Percentiles rank a stretch among this genome's conserved stretches.
phyloP scores from a whole-genome alignment of 257 asterid genomes.

The Rubia yunnanensis region DNA sequence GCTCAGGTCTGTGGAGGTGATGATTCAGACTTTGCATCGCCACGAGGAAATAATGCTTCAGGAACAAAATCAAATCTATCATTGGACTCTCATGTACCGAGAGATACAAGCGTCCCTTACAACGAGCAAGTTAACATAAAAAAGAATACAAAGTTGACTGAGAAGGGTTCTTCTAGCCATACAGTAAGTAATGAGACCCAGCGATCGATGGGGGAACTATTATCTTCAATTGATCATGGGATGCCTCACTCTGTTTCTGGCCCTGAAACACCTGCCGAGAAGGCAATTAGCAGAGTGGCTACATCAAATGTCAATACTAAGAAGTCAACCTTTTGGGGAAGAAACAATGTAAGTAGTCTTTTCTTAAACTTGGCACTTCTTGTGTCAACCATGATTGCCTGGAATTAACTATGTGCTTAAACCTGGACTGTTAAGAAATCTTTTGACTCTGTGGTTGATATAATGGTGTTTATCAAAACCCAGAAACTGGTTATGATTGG shows the following conservation, averaged over 20 bases:
- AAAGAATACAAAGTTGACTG: slow-evolving; percentile 33
- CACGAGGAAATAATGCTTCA: slow-evolving; percentile 26
- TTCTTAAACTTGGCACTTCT: not conserved
- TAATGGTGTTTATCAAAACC: not conserved
- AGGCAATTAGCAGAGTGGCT: slow-evolving; percentile 35
- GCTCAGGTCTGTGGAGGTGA: slow-evolving; percentile 59
- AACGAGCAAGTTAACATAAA: slow-evolving; percentile 50
- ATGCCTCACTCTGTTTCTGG: slow-evolving; percentile 46
- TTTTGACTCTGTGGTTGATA: not conserved
- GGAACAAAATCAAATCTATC: slow-evolving; percentile 31
- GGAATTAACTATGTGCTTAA: too few relatives aligned
- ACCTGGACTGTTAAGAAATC: not conserved
- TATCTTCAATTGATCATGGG: slow-evolving; percentile 73
- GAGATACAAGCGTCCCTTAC: slow-evolving; percentile 35
- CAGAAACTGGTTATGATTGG: not conserved
- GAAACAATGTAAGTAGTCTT: slow-evolving; percentile 56
- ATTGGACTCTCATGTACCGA: slow-evolving; percentile 30
- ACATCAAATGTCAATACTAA: slow-evolving; percentile 43
- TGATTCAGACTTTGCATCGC: slow-evolving; percentile 61
- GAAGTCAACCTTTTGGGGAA: slow-evolving; percentile 76
- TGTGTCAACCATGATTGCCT: not conserved
- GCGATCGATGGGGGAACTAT: slow-evolving; percentile 61
- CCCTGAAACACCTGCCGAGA: slow-evolving; percentile 45
- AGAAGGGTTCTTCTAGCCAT: slow-evolving; percentile 36
- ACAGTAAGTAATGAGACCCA: slow-evolving; percentile 49